Conservation (phyloP, 257 asterid genomes). For the Rehmannia glutinosa region DNA sequence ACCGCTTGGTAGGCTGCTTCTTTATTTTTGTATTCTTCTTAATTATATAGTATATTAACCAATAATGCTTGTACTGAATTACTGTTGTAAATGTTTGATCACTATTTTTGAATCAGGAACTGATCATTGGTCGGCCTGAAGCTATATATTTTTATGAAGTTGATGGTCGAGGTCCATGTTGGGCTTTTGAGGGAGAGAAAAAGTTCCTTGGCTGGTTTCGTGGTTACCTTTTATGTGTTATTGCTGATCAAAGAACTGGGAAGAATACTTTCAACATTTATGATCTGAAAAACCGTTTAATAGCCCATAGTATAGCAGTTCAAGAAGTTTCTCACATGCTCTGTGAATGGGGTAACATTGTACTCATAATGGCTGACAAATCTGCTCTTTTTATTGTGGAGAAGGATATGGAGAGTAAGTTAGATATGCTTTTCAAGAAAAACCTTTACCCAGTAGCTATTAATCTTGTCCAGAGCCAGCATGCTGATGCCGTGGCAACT, state of each 20-base stretch:
- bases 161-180: slow-evolving; percentile 99
- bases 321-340: slow-evolving; percentile 88
- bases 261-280: slow-evolving; percentile 68
- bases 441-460: slow-evolving; percentile 90
- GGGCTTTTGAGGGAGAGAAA: slow-evolving; percentile 99
- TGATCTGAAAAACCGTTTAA: slow-evolving; percentile 85
- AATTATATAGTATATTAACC: background rate
- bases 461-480: slow-evolving; percentile 92
- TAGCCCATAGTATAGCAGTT: slow-evolving; percentile 77
- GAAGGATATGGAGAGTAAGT: slow-evolving; percentile 98
- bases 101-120: slow-evolving; percentile 49
- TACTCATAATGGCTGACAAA: slow-evolving; percentile 80
- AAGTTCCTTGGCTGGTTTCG: slow-evolving; percentile 91
- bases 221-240: slow-evolving; percentile 85
- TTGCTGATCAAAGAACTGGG: slow-evolving; percentile 77
- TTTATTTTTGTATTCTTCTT: background rate
- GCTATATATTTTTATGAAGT: slow-evolving; percentile 91
- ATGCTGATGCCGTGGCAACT: slow-evolving; percentile 94
- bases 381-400: slow-evolving; percentile 78
- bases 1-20: slow-evolving; percentile 58
- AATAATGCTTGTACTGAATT: background rate
- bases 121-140: slow-evolving; percentile 92
- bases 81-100: background rate
- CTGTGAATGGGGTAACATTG: slow-evolving; percentile 95
- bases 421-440: slow-evolving; percentile 97